These are phyloP conservation scores for Scalesia atractyloides DNA, from an alignment of 129 eudicot species.

Conservation along the genomic window DNA sequence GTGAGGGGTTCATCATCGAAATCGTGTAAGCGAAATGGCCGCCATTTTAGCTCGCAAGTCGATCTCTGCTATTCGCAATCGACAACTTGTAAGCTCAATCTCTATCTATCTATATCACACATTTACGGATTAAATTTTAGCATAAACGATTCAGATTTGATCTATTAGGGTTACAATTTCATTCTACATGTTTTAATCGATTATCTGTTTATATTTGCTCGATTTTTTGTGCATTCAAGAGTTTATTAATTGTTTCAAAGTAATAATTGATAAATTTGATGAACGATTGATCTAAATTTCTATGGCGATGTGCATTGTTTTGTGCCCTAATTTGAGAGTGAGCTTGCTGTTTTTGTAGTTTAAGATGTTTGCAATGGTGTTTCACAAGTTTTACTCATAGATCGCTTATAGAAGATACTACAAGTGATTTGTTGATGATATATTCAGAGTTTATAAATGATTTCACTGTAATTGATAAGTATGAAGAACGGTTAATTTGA, in stretches of 20 bases:
- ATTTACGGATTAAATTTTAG: background rate
- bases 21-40: conserved; percentile 51
- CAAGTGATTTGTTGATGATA: conserved; percentile 18
- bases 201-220: conserved; percentile 1
- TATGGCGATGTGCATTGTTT: background rate
- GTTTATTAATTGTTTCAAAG: background rate
- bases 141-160: conserved; percentile 1
- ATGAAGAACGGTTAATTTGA: conserved; percentile 8
- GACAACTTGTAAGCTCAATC: conserved; percentile 57
- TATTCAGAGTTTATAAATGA: too few relatives aligned
- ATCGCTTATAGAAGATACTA: background rate
- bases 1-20: conserved; percentile 16
- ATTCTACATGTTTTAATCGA: conserved; percentile 1
- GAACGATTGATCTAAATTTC: conserved; percentile 9
- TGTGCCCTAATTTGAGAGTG: conserved; percentile 22
- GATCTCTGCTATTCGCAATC: conserved; percentile 58
- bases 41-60: conserved; percentile 80
- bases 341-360: too few relatives aligned
- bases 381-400: background rate
- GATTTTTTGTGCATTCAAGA: background rate
- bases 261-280: background rate
- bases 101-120: background rate
- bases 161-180: conserved; percentile 26
- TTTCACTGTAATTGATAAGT: background rate
- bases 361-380: background rate